Conservation (phyloP, 75 land plant species). For the Picea sitchensis region DNA sequence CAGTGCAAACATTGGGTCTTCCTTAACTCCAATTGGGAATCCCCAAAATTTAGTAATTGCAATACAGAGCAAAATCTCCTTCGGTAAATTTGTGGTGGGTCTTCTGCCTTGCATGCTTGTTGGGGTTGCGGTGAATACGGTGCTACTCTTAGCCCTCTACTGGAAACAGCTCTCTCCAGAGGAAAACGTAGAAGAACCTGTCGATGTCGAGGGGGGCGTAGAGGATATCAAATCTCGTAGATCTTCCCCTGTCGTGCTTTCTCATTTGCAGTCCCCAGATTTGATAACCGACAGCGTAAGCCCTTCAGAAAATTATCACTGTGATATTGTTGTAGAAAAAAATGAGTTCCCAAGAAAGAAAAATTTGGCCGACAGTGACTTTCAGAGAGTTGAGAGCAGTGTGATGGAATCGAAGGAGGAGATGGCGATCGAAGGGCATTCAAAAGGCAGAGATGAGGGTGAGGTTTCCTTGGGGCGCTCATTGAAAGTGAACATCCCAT, state of each 20-base stretch:
- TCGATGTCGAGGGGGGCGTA: conserved; percentile 11
- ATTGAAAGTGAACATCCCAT: not conserved
- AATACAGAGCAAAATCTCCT: conserved; percentile 45
- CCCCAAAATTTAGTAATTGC: conserved; percentile 70
- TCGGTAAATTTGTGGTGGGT: conserved; percentile 53
- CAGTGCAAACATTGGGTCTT: conserved; percentile 65
- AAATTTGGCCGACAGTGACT: not conserved
- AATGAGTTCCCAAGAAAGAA: not conserved
- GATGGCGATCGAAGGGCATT: not conserved
- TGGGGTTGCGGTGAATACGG: conserved; percentile 39
- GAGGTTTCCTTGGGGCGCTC: not conserved
- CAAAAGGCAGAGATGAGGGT: not conserved
- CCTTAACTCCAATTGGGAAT: conserved; percentile 66
- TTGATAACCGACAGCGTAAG: not conserved
- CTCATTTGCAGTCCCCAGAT: conserved; percentile 11
- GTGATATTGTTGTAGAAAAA: conserved; percentile 4
- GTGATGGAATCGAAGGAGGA: not conserved
- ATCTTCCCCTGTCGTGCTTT: conserved; percentile 37
- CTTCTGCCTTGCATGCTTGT: conserved; percentile 45
- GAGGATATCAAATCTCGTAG: conserved; percentile 27
- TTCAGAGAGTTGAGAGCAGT: not conserved
- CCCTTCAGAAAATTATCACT: not conserved
- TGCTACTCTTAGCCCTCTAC: conserved; percentile 35
- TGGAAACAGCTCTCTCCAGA: conserved; percentile 37
- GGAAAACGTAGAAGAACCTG: conserved; percentile 23